Percentiles rank a stretch among this genome's conserved stretches.
Conservation (phyloP, 2,329 filamentous ascomycete species). For the Botryotinia narcissicola region DNA sequence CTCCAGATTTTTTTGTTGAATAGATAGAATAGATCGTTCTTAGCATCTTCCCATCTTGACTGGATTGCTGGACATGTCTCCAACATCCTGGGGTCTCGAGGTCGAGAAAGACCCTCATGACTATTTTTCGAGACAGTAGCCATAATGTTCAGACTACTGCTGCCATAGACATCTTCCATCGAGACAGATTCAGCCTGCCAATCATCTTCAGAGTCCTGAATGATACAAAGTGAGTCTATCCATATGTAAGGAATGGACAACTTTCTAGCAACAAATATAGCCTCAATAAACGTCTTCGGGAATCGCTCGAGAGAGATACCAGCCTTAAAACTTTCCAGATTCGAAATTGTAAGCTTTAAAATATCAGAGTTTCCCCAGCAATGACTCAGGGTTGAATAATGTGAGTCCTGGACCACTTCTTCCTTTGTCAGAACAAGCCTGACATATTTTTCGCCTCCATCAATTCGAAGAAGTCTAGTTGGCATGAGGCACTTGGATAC, state of each 20-base stretch:
- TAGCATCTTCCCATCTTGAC: background rate
- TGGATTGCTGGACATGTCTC: background rate
- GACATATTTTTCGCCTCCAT: background rate
- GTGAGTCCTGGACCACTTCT: background rate
- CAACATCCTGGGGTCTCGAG: background rate
- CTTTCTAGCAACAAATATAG: background rate
- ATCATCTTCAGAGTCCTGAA: conserved; percentile 13
- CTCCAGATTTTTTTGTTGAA: fast-evolving
- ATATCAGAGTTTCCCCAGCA: conserved; percentile 1
- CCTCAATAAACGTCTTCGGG: conserved; percentile 7
- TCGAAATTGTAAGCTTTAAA: background rate
- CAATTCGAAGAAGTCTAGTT: conserved; percentile 2
- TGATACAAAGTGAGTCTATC: conserved; percentile 15
- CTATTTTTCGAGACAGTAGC: background rate
- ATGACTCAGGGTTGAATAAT: background rate
- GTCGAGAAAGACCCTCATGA: conserved; percentile 1
- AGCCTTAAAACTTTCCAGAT: background rate
- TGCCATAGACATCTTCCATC: conserved; percentile 13
- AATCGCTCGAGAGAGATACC: background rate
- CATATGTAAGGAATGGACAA: background rate
- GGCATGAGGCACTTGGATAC: background rate
- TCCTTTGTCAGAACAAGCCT: background rate
- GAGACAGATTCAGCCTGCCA: conserved; percentile 6
- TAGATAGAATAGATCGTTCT: background rate
- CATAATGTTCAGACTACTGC: background rate